Percentiles rank a stretch among this genome's conserved stretches.
Evolutionary conservation across 1,284 basidiomycete genomes (phyloP).

Genomic region (Wolfiporia cocos): DNA sequence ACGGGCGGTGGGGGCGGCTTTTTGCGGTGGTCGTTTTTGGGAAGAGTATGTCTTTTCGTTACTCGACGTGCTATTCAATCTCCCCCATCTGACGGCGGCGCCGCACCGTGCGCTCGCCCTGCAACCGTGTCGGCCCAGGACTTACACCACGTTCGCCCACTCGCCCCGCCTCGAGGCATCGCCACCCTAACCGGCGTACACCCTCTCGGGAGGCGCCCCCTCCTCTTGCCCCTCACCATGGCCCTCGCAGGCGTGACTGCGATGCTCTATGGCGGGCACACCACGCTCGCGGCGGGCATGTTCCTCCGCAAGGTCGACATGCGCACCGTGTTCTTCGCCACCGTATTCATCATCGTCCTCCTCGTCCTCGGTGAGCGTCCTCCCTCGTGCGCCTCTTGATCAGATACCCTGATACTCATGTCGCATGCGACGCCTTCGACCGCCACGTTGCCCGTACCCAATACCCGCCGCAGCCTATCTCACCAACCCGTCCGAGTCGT

Average conservation of each 20-base stretch:
- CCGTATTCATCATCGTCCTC: constrained; percentile 61
- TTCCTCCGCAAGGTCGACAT: constrained; percentile 54
- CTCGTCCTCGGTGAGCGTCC: constrained; percentile 62
- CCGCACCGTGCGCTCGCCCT: constrained; percentile 28
- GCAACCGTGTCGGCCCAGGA: constrained; percentile 37
- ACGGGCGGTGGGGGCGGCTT: no score
- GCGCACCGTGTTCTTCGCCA: constrained; percentile 59
- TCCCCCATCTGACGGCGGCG: constrained; percentile 24
- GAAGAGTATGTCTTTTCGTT: no score
- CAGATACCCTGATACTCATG: no score
- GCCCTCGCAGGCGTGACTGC: constrained; percentile 54
- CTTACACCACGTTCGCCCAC: constrained; percentile 18
- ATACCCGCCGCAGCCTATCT: constrained; percentile 67
- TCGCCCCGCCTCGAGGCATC: constrained; percentile 31
- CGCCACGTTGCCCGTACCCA: background rate
- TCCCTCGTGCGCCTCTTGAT: no score
- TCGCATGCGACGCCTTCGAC: no score
- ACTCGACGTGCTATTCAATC: no score
- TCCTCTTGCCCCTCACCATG: constrained; percentile 52
- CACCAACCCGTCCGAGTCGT: constrained; percentile 88
- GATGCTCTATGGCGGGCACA: constrained; percentile 51
- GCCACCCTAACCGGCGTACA: constrained; percentile 26
- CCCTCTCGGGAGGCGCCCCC: constrained; percentile 26
- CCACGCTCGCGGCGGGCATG: constrained; percentile 38
- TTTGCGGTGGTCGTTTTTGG: no score